phyloP scores from a whole-genome alignment of 2,329 filamentous ascomycete species.

The Fusarium concolor region DNA sequence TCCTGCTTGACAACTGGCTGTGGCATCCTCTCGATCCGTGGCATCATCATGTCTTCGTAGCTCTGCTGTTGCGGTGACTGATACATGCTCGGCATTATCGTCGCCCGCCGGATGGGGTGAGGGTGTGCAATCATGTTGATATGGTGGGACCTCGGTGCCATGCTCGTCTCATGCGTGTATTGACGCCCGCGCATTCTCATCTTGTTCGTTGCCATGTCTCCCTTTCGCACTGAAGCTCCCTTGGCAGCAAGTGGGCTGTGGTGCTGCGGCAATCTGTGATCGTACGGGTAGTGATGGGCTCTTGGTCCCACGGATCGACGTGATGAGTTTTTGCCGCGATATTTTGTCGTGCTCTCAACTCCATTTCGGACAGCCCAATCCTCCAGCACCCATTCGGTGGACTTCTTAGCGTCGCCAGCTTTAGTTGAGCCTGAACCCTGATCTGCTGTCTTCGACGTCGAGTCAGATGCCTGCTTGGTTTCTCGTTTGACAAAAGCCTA shows the following conservation, averaged over 20 bases:
- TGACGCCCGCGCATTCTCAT: constrained; percentile 42
- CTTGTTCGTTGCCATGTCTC: constrained; percentile 49
- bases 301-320: constrained; percentile 39
- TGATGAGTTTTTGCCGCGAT: constrained; percentile 65
- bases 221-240: constrained; percentile 50
- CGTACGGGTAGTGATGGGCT: constrained; percentile 26
- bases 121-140: constrained; percentile 23
- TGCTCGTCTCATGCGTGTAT: constrained; percentile 36
- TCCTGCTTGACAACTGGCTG: constrained; percentile 38
- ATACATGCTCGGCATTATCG: constrained; percentile 40
- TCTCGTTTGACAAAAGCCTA: constrained; percentile 59
- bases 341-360: constrained; percentile 87
- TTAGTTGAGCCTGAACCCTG: constrained; percentile 11
- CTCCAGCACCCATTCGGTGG: constrained; percentile 81
- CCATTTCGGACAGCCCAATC: constrained; percentile 75
- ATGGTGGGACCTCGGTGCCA: constrained; percentile 39
- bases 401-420: constrained; percentile 66
- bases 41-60: constrained; percentile 38
- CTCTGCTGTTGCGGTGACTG: constrained; percentile 28
- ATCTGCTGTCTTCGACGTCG: constrained; percentile 10
- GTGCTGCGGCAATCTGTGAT: constrained; percentile 34
- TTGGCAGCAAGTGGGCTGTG: constrained; percentile 47
- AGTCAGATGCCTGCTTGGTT: constrained; percentile 46
- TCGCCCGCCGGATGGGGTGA: constrained; percentile 33
- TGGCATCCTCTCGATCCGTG: constrained; percentile 39